Evolutionary conservation across 352 stramenopile genomes (phyloP), one percentile per base, ranked within the genome.

Genomic region (Phytopythium delawarense): DNA sequence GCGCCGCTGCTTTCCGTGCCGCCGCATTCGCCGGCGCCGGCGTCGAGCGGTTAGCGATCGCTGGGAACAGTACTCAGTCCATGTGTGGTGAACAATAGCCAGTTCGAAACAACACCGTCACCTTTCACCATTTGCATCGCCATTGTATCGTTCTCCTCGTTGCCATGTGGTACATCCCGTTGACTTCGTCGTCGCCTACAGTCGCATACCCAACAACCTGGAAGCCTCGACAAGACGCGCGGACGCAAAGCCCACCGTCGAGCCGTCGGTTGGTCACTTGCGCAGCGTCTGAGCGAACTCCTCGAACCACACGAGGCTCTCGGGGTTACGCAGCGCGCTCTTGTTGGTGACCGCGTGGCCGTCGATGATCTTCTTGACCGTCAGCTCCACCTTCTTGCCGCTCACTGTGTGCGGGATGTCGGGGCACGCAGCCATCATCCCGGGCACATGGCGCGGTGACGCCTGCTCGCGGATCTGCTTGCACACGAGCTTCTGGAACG

Each of bases 301-400:
- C 28, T 84, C 64, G 54, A 89, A 89, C 79, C 79, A 89, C 15
- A 7, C 44, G 30, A 90, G 67, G 40, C 75, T 84, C 59, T 89
- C 77, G 7, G 80, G 80, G 70, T 92, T 92, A 35, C 78, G 72
- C 62, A 92, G 69, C 20, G 80, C 80, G 42, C 76, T 88, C 54
- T 72, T 76, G 67, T 90, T 92, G 32, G 70, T 83, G 9, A 90
- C 67, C 1, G 60, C 46, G 25, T 81, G 67, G 39, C 83, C 83
- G 50, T 88, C 76, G 40, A 92, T 73, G 63, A 92, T 86, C 62
- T 87, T 85, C 78, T 90, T 90, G 32, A 90, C 80, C 15, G 81
- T 87, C 40, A 93, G 69, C 62, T 93, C 84, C 40, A 93, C 81
- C 56, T 91, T 91, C 70, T 93, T 93, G 32, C 84, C 84, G 50